A percentile compares a stretch with the other conserved stretches of the same genome.
phyloP scores from a whole-genome alignment of 2,329 filamentous ascomycete species.

The Juglanconis sp. region DNA sequence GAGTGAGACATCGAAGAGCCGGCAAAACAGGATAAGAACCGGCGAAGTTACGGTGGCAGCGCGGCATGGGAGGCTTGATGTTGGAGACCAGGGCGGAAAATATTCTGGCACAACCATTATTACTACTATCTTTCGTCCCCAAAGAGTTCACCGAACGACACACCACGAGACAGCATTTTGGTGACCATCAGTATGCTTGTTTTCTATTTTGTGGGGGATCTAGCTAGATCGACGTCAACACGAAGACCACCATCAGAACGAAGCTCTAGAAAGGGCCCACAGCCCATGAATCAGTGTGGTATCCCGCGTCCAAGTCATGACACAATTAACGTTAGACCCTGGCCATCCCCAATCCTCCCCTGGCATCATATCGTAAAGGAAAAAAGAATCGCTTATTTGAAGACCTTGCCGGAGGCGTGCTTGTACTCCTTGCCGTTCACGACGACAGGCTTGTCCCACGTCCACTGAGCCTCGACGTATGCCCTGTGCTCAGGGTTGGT shows the following conservation, averaged over 20 bases:
- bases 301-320: slow-evolving; percentile 14
- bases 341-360: slow-evolving; percentile 14
- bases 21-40: too few species aligned
- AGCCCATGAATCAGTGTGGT: slow-evolving; percentile 4
- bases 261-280: slow-evolving; percentile 4
- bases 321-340: slow-evolving; percentile 14
- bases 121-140: too few species aligned
- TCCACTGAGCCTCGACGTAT: slow-evolving; percentile 84
- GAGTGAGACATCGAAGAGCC: too few species aligned
- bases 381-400: slow-evolving; percentile 70
- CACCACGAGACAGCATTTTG: too few species aligned
- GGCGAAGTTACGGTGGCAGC: too few species aligned
- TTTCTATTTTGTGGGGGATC: too few species aligned
- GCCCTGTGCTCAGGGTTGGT: slow-evolving; percentile 79
- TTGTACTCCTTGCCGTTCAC: slow-evolving; percentile 84
- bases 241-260: slow-evolving; percentile 6
- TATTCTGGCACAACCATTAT: too few species aligned
- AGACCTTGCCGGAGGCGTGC: slow-evolving; percentile 93
- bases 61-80: too few species aligned
- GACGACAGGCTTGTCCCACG: slow-evolving; percentile 81
- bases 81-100: too few species aligned
- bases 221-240: neutral
- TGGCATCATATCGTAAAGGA: slow-evolving; percentile 15
- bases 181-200: too few species aligned
- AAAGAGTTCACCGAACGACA: too few species aligned